Evolutionary conservation across 495 filamentous ascomycete species (phyloP).

Genomic region (Podospora comata): DNA sequence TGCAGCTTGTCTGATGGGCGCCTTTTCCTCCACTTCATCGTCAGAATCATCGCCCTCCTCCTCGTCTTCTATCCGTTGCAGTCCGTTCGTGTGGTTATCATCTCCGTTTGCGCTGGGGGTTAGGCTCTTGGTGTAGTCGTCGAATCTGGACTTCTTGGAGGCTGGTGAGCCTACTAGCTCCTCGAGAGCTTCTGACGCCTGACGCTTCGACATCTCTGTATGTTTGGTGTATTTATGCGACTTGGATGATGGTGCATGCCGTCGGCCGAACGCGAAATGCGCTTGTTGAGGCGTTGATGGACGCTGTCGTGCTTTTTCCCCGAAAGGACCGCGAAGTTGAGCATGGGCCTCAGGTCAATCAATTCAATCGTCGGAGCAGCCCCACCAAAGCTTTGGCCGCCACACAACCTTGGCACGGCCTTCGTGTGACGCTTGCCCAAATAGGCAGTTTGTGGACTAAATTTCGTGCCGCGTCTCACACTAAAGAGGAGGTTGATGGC

Average conservation of each 20-base stretch:
- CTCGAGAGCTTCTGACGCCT: slow-evolving; percentile 73
- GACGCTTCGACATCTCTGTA: slow-evolving; percentile 57
- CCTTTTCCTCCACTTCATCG: slow-evolving; percentile 45
- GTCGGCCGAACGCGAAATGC: neutral
- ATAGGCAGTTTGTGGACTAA: neutral
- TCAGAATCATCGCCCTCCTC: slow-evolving; percentile 21
- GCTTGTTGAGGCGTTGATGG: neutral
- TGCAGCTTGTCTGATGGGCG: slow-evolving; percentile 61
- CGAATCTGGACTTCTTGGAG: slow-evolving; percentile 71
- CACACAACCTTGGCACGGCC: neutral
- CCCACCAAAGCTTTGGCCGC: slow-evolving; percentile 8
- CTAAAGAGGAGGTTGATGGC: slow-evolving; percentile 55
- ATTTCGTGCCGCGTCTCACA: neutral
- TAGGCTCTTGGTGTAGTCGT: slow-evolving; percentile 47
- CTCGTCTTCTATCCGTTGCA: neutral
- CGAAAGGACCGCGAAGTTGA: neutral
- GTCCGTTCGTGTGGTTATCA: slow-evolving; percentile 8
- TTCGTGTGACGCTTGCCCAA: neutral
- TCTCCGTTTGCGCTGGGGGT: slow-evolving; percentile 30
- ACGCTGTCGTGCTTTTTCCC: neutral
- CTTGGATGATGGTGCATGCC: neutral
- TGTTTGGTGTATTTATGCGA: neutral
- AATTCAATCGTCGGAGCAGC: neutral
- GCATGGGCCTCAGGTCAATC: neutral
- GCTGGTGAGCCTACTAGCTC: slow-evolving; percentile 63